phyloP scores from a whole-genome alignment of 2,329 filamentous ascomycete genomes.

The Ceratocystis harringtonii region DNA sequence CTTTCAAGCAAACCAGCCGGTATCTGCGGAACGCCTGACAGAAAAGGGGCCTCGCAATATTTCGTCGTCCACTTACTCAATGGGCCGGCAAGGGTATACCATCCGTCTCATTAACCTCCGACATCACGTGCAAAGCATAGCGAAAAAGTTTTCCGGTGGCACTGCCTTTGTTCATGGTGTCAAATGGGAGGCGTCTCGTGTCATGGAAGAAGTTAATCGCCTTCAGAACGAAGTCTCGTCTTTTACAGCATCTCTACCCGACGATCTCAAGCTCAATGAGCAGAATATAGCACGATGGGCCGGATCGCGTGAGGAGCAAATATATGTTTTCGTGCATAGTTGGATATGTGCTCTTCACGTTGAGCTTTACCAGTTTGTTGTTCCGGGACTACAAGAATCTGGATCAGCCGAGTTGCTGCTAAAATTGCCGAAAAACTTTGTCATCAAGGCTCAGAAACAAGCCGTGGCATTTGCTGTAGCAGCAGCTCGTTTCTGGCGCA shows the following conservation, averaged over 20 bases:
- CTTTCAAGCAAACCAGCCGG: slow-evolving; percentile 24
- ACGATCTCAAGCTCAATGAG: slow-evolving; percentile 25
- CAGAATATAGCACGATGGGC: slow-evolving; percentile 25
- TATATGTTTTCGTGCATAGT: slow-evolving; percentile 28
- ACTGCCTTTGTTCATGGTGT: slow-evolving; percentile 16
- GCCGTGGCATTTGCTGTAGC: slow-evolving; percentile 28
- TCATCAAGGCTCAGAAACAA: slow-evolving; percentile 27
- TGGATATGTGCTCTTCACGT: slow-evolving; percentile 26
- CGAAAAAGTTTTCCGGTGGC: slow-evolving; percentile 18
- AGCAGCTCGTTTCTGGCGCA: slow-evolving; percentile 26
- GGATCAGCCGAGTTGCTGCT: slow-evolving; percentile 24
- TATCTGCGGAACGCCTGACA: slow-evolving; percentile 24
- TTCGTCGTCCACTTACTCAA: slow-evolving; percentile 18
- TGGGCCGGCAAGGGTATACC: slow-evolving; percentile 25
- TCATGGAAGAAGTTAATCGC: slow-evolving; percentile 26
- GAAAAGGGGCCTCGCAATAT: slow-evolving; percentile 12
- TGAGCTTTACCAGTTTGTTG: slow-evolving; percentile 28
- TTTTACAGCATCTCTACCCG: slow-evolving; percentile 26
- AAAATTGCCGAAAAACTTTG: slow-evolving; percentile 26
- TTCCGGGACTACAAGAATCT: slow-evolving; percentile 26
- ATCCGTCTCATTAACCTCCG: slow-evolving; percentile 26
- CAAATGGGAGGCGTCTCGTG: slow-evolving; percentile 25
- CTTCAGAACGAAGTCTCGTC: slow-evolving; percentile 27
- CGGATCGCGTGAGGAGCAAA: slow-evolving; percentile 22
- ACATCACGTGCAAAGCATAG: slow-evolving; percentile 25